These are phyloP conservation scores for Boletus chippewaensis DNA, from an alignment of 1,284 basidiomycete genomes.

Conservation along the genomic window DNA sequence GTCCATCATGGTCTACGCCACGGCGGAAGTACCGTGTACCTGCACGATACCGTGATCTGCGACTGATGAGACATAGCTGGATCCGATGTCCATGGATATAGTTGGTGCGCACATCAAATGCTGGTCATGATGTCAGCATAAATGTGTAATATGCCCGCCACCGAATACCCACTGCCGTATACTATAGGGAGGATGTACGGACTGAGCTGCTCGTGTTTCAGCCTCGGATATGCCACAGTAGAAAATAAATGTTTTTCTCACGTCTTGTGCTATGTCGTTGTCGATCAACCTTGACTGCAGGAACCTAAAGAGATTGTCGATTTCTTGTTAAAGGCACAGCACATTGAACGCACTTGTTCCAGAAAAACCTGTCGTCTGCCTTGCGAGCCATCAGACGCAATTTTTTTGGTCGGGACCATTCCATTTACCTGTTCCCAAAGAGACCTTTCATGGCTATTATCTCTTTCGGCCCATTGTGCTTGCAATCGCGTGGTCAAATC, in stretches of 20 bases:
- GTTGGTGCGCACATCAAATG: constrained; percentile 80
- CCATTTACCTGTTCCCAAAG: constrained; percentile 69
- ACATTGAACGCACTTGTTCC: constrained; percentile 68
- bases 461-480: constrained; percentile 61
- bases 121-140: constrained; percentile 37
- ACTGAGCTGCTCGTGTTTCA: constrained; percentile 50
- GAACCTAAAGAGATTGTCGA: constrained; percentile 40
- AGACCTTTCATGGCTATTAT: constrained; percentile 47
- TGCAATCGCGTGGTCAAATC: constrained; percentile 89
- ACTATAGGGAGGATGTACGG: constrained; percentile 88
- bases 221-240: constrained; percentile 9
- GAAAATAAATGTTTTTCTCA: constrained; percentile 33
- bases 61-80: constrained; percentile 84
- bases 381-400: constrained; percentile 33
- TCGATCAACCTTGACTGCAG: constrained; percentile 72
- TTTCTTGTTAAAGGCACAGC: neutral
- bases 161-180: constrained; percentile 75
- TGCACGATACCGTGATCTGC: constrained; percentile 88
- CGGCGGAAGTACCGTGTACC: constrained; percentile 97
- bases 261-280: constrained; percentile 50
- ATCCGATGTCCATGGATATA: constrained; percentile 77
- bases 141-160: constrained; percentile 7
- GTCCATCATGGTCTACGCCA: constrained; percentile 80
- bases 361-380: constrained; percentile 96
- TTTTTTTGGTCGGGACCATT: constrained; percentile 10